Base-by-base conservation (phyloP, 176 grass and related monocot species). In the Musa itinerans region DNA sequence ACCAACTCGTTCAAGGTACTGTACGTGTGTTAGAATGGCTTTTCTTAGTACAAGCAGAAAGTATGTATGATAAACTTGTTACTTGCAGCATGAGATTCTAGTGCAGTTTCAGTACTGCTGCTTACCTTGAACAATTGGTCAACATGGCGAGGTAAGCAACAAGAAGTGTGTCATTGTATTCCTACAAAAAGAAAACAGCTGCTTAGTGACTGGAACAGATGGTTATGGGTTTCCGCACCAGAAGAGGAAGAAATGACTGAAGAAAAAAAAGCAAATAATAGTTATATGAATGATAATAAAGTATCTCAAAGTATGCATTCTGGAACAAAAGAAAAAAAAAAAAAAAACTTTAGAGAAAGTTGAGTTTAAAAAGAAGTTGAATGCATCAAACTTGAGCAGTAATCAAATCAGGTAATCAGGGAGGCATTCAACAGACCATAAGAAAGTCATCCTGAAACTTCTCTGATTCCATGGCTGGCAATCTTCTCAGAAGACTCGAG, bases 111-210 rank as follows among this genome's bases (percentile, higher is more conserved):
- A 43, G 34, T 43, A 43, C 4, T 43, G 22, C 63, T 63, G 26
- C 68, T 75, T 84, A 99, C 95, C 90, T 92, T 11, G 88, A 91
- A 80, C 90, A 99, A 76, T 94, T 99, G 2, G 95, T 99, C 82
- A 99, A 84, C 88, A 89, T 99, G 49, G 95, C 90, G 22, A 99
- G 88, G 81, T 99, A 99, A n/a, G 95, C 91, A 86, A 99, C 83
- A 58, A 99, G 84, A 54, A 99, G 95, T 16, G 91, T 99, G 76
- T 99, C 88, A 53, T 99, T 99, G 78, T 89, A 99, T 81, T 99
- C 95, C 95, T 99, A 80, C 69, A 89, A 79, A 78, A 16, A 43
- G 34, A 43, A 43, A 80, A 75, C 83, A 78, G 3, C 9, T 24
- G 8, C 82, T 21, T 80, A 34, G 62, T 62, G 2, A 61, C 72